Percentiles rank a stretch among this genome's conserved stretches.
Evolutionary conservation across 768 basidiomycete species (phyloP).

Genomic region (Lactifluus hygrophoroides): DNA sequence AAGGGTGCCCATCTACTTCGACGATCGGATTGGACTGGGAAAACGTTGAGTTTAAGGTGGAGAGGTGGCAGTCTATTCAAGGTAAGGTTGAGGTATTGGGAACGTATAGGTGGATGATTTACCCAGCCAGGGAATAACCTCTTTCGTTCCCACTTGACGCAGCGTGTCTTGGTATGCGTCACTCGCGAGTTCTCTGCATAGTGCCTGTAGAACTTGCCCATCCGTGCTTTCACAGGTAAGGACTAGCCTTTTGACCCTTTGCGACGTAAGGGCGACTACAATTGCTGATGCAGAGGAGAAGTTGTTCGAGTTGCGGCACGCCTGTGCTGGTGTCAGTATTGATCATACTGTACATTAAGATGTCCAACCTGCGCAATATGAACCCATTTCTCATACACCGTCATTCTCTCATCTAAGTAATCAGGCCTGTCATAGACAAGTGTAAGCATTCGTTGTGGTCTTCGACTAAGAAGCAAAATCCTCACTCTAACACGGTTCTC

Average conservation of each 20-base stretch:
- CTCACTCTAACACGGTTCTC: not conserved
- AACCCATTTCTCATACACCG: constrained; percentile 6
- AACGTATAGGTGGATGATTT: not conserved
- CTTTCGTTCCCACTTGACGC: not conserved
- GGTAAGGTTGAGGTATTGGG: not conserved
- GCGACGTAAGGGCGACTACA: constrained; percentile 1
- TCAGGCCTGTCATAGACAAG: not conserved
- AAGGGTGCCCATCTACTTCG: not conserved
- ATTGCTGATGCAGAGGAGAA: constrained; percentile 10
- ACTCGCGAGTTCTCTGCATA: not conserved
- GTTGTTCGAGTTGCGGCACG: constrained; percentile 4
- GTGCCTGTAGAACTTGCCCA: not conserved
- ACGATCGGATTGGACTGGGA: not conserved
- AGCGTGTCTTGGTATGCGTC: not conserved
- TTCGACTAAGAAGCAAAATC: not conserved
- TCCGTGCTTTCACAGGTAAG: constrained; percentile 10
- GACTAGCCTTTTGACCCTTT: not conserved
- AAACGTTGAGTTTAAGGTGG: not conserved
- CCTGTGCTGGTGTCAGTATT: not conserved
- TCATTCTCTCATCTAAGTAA: not conserved
- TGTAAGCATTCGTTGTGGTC: not conserved
- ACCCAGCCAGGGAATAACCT: constrained; percentile 10
- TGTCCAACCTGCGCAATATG: constrained; percentile 4
- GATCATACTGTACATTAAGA: not conserved
- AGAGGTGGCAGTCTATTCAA: constrained; percentile 1